These are phyloP conservation scores for Macrolepiota albuminosa DNA, from an alignment of 768 basidiomycete genomes.

Conservation along the genomic window DNA sequence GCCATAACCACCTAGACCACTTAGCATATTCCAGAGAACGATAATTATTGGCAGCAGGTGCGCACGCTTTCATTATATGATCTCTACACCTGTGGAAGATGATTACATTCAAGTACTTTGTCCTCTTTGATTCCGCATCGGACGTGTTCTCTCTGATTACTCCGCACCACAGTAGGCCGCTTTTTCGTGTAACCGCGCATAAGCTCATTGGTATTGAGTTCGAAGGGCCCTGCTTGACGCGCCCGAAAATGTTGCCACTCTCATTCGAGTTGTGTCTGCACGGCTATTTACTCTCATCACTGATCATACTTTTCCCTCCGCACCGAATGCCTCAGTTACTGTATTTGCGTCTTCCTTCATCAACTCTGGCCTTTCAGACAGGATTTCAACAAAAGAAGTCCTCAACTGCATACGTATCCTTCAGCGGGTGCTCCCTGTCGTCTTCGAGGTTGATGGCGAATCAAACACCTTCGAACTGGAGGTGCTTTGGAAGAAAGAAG, in stretches of 20 bases:
- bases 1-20: not conserved
- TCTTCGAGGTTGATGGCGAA: slow-evolving; percentile 78
- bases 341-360: slow-evolving; percentile 71
- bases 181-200: slow-evolving; percentile 2
- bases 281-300: slow-evolving; percentile 72
- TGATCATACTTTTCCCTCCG: slow-evolving; percentile 75
- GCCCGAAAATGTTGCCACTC: slow-evolving; percentile 82
- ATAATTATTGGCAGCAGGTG: slow-evolving; percentile 91
- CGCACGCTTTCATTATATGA: slow-evolving; percentile 17
- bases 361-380: slow-evolving; percentile 48
- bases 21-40: slow-evolving; percentile 70
- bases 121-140: slow-evolving; percentile 83
- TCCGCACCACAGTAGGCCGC: slow-evolving; percentile 71
- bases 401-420: slow-evolving; percentile 91
- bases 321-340: slow-evolving; percentile 49
- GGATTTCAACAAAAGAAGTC: slow-evolving; percentile 78
- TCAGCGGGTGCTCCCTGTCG: slow-evolving; percentile 83
- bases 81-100: not conserved
- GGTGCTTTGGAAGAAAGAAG: slow-evolving; percentile 75
- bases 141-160: slow-evolving; percentile 90
- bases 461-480: slow-evolving; percentile 70
- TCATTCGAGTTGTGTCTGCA: slow-evolving; percentile 64
- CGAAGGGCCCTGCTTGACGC: slow-evolving; percentile 76
- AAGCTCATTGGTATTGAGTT: slow-evolving; percentile 41
- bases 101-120: slow-evolving; percentile 53